Percentiles rank a stretch among this genome's conserved stretches.
Evolutionary conservation across 208 protist species (phyloP).

Genomic region (Herpetomonas samuelpessoai): DNA sequence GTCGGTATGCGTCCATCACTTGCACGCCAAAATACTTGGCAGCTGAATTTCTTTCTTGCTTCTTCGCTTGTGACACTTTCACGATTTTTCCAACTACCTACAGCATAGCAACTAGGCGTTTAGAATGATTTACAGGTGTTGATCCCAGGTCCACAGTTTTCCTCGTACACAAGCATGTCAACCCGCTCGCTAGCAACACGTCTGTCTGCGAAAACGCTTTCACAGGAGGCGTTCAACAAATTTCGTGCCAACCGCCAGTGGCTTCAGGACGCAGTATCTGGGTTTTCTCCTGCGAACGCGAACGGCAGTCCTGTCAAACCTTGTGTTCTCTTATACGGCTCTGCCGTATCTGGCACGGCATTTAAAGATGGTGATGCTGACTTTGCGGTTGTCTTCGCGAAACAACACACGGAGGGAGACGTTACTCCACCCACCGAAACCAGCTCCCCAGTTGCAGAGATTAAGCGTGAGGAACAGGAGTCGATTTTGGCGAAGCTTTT

Average conservation of each 20-base stretch:
- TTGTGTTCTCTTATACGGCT: slow-evolving; percentile 71
- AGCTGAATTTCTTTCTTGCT: too few relatives aligned
- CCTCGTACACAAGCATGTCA: too few relatives aligned
- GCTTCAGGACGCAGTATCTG: not conserved
- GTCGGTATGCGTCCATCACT: too few relatives aligned
- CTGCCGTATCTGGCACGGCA: slow-evolving; percentile 63
- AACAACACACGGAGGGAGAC: not conserved
- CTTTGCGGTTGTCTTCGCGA: slow-evolving; percentile 59
- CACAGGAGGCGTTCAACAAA: not conserved
- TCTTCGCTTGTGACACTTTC: too few relatives aligned
- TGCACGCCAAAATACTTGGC: too few relatives aligned
- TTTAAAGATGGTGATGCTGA: slow-evolving; percentile 73
- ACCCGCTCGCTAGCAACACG: too few relatives aligned
- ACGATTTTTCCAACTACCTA: too few relatives aligned
- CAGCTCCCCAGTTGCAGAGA: slow-evolving; percentile 14
- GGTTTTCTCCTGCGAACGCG: slow-evolving; percentile 2
- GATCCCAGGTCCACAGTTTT: too few relatives aligned
- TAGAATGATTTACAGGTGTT: too few relatives aligned
- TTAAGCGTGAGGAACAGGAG: slow-evolving; percentile 43
- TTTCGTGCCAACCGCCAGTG: not conserved
- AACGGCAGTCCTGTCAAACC: slow-evolving; percentile 13
- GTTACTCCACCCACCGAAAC: not conserved
- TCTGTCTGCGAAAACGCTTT: not conserved
- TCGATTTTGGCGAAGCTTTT: slow-evolving; percentile 43
- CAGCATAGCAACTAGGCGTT: too few relatives aligned